Evolutionary conservation across 2,329 filamentous ascomycete species (phyloP).

Genomic region (Claviceps monticola): DNA sequence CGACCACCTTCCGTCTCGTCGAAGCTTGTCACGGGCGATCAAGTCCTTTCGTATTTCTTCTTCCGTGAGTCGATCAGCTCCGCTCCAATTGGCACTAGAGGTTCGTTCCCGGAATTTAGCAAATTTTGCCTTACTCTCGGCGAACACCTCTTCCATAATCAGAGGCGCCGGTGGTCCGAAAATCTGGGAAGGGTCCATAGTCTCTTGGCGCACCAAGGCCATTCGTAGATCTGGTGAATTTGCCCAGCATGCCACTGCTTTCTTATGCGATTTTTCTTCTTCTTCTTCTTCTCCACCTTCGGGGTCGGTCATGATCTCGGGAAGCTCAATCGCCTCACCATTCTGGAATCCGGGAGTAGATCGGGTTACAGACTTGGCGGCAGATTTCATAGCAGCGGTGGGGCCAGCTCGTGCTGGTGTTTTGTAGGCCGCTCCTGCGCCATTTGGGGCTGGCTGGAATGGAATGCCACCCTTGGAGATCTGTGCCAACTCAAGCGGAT

Average conservation of each 20-base stretch:
- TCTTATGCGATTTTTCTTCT: conserved; percentile 35
- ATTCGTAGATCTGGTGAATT: conserved; percentile 70
- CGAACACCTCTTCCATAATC: conserved; percentile 94
- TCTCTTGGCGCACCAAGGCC: conserved; percentile 68
- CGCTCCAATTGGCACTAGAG: conserved; percentile 88
- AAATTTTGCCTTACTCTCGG: conserved; percentile 69
- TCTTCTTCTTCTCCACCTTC: conserved; percentile 74
- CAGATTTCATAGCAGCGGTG: conserved; percentile 33
- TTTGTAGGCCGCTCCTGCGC: conserved; percentile 46
- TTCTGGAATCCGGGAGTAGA: conserved; percentile 79
- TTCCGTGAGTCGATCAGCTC: conserved; percentile 68
- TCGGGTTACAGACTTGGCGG: conserved; percentile 44
- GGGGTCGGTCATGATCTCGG: conserved; percentile 90
- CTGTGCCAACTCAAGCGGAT: conserved; percentile 74
- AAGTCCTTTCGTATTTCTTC: conserved; percentile 75
- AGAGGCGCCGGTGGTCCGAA: conserved; percentile 82
- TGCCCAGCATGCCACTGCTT: conserved; percentile 63
- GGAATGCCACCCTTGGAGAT: conserved; percentile 80
- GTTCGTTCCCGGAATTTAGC: conserved; percentile 84
- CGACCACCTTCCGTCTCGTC: conserved; percentile 74
- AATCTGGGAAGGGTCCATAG: conserved; percentile 68
- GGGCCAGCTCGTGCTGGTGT: conserved; percentile 48
- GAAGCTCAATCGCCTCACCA: conserved; percentile 80
- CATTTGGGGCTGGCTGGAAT: conserved; percentile 59
- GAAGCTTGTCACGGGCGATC: conserved; percentile 64